Evolutionary conservation across 257 asterid species (phyloP), one percentile per base, ranked within the genome.

Genomic region (Vinca minor): DNA sequence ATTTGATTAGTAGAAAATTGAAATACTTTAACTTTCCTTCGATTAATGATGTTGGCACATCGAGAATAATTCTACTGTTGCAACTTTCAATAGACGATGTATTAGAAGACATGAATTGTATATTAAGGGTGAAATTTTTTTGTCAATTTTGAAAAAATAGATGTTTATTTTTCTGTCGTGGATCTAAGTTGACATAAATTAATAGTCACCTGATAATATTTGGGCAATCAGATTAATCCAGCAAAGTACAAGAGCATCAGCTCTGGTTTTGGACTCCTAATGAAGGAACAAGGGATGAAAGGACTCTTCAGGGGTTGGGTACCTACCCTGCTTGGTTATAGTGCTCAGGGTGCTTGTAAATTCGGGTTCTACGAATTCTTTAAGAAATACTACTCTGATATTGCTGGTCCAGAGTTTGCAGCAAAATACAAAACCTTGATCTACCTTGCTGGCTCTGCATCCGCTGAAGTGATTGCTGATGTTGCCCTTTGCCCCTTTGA

Each of bases 271-370:
- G 79, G 86, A 14, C 23, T 82, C 21, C 50, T 87, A 65, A 68
- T 85, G 5, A 85, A 76, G 71, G 97, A 90, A 71, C 96, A 87
- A 49, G 97, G 97, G 0, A 15, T 78, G 20, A 70, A 46, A 71
- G 97, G 97, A 36, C 76, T 90, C 67, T 87, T 84, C 58, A 76
- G 65, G 71, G 97, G 97, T 0, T 90, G 97, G 97, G 85, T 62
- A 0, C 97, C 97, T 1, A 90, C 97, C 3, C 75, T 90, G 65
- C 58, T 90, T 4, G 97, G 97, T 23, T 90, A 90, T 67, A 87
- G 95, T 12, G 97, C 84, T 25, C 96, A 87, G 49, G 97, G 97
- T 14, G 96, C 96, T 3, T 81, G 80, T 67, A 90, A 90, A 54
- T 83, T 47, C 8, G 97, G 97, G 13, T 83, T 90, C 53, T 90